These are phyloP conservation scores for Fusarium newnesense DNA, from an alignment of 2,329 filamentous ascomycete species.

Conservation along the genomic window DNA sequence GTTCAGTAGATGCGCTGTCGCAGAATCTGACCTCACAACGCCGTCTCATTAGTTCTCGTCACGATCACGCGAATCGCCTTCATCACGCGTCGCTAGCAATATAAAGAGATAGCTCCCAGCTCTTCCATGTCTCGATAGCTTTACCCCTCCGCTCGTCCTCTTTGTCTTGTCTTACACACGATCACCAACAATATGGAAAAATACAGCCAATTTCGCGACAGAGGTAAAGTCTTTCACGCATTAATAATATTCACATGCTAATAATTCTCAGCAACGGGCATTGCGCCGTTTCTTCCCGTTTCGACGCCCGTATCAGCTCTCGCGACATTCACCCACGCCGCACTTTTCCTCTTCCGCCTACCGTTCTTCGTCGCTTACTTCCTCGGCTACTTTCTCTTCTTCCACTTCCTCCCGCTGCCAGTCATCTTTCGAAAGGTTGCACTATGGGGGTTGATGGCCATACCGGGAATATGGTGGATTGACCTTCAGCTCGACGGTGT, in stretches of 20 bases:
- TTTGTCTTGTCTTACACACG: slow-evolving; percentile 25
- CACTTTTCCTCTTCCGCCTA: slow-evolving; percentile 83
- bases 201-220: slow-evolving; percentile 91
- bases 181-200: slow-evolving; percentile 77
- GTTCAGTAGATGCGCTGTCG: slow-evolving; percentile 34
- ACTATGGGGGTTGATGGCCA: slow-evolving; percentile 86
- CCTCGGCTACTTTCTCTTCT: slow-evolving; percentile 78
- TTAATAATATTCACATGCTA: slow-evolving; percentile 19
- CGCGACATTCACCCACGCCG: slow-evolving; percentile 71
- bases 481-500: slow-evolving; percentile 98
- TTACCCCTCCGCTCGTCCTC: slow-evolving; percentile 10
- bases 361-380: slow-evolving; percentile 78
- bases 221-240: slow-evolving; percentile 65
- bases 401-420: slow-evolving; percentile 81
- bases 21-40: slow-evolving; percentile 31
- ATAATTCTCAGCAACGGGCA: slow-evolving; percentile 78
- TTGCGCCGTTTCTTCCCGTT: slow-evolving; percentile 93
- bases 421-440: slow-evolving; percentile 78
- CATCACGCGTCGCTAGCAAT: background rate
- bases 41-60: slow-evolving; percentile 11
- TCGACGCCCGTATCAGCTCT: slow-evolving; percentile 71
- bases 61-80: slow-evolving; percentile 4
- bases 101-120: slow-evolving; percentile 10
- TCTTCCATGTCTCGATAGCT: slow-evolving; percentile 41
- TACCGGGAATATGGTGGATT: slow-evolving; percentile 97